phyloP scores from a whole-genome alignment of 2,329 filamentous ascomycete genomes.

The Cordyceps cicadae region DNA sequence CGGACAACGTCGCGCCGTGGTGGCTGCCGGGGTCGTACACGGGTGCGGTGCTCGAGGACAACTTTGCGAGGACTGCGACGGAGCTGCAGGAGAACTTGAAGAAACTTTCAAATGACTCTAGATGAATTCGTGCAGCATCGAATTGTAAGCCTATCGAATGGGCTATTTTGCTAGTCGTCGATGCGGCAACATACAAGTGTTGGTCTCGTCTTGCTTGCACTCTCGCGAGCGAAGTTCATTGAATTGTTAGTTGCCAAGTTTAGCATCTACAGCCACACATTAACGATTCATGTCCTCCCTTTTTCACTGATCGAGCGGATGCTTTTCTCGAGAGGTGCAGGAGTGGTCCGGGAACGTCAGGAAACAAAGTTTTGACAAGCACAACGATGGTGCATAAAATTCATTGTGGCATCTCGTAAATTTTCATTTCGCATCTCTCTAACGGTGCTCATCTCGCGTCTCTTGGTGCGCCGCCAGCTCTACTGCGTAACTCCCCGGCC shows the following conservation, averaged over 20 bases:
- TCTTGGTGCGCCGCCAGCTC: conserved; percentile 41
- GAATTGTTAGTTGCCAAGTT: no score
- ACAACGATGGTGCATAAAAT: background rate
- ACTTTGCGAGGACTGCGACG: background rate
- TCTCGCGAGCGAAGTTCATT: no score
- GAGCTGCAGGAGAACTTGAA: background rate
- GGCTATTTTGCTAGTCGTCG: no score
- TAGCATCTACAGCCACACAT: no score
- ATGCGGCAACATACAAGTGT: no score
- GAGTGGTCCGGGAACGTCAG: no score
- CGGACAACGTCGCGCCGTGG: conserved; percentile 13
- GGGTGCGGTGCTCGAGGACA: background rate
- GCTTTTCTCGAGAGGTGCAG: no score
- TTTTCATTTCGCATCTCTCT: background rate
- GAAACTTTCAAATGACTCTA: background rate
- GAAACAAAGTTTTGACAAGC: no score
- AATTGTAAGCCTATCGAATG: background rate
- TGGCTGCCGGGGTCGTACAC: conserved; percentile 8
- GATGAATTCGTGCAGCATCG: background rate
- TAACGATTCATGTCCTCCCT: no score
- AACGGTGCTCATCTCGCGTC: conserved; percentile 35
- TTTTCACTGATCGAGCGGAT: no score
- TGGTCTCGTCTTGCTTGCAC: no score
- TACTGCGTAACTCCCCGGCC: conserved; percentile 28
- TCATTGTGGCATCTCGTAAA: background rate